Percentiles rank a stretch among this genome's conserved stretches.
Evolutionary conservation across 345 rosid species (phyloP).

Genomic region (Eutrema japonicum): DNA sequence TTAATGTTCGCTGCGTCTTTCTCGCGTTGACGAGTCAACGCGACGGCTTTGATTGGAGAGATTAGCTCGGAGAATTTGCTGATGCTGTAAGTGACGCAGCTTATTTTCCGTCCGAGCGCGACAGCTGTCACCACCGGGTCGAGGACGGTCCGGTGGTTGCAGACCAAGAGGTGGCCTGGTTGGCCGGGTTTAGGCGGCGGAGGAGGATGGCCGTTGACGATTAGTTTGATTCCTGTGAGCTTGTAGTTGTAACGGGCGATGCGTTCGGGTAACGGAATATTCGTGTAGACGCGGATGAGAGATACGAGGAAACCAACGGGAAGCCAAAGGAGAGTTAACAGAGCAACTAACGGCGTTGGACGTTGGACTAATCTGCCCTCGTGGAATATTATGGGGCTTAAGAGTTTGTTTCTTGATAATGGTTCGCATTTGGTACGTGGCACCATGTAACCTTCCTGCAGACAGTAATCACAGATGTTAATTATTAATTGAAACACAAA

Average conservation of each 20-base stretch:
- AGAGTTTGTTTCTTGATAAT: slow-evolving; percentile 75
- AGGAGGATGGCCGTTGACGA: slow-evolving; percentile 78
- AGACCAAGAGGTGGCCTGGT: slow-evolving; percentile 79
- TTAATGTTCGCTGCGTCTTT: slow-evolving; percentile 78
- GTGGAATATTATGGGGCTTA: slow-evolving; percentile 83
- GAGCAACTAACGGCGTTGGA: slow-evolving; percentile 75
- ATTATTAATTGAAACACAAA: slow-evolving; percentile 35
- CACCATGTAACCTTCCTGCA: slow-evolving; percentile 98
- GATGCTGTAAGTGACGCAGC: slow-evolving; percentile 96
- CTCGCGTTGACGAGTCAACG: slow-evolving; percentile 81
- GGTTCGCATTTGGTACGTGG: slow-evolving; percentile 60
- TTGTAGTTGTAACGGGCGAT: slow-evolving; percentile 91
- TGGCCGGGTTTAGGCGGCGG: slow-evolving; percentile 74
- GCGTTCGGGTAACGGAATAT: slow-evolving; percentile 87
- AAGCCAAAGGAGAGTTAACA: slow-evolving; percentile 74
- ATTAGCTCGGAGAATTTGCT: slow-evolving; percentile 84
- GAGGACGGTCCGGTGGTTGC: slow-evolving; percentile 85
- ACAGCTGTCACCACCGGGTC: slow-evolving; percentile 89
- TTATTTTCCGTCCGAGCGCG: slow-evolving; percentile 80
- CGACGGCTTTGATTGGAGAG: slow-evolving; percentile 91
- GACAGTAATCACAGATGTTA: slow-evolving; percentile 57
- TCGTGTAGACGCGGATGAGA: slow-evolving; percentile 84
- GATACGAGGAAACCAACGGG: slow-evolving; percentile 87
- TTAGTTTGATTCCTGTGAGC: slow-evolving; percentile 82
- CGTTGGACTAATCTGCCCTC: slow-evolving; percentile 92